These are phyloP conservation scores for Penicillium sp. DNA, from an alignment of 2,329 filamentous ascomycete species.

Conservation along the genomic window DNA sequence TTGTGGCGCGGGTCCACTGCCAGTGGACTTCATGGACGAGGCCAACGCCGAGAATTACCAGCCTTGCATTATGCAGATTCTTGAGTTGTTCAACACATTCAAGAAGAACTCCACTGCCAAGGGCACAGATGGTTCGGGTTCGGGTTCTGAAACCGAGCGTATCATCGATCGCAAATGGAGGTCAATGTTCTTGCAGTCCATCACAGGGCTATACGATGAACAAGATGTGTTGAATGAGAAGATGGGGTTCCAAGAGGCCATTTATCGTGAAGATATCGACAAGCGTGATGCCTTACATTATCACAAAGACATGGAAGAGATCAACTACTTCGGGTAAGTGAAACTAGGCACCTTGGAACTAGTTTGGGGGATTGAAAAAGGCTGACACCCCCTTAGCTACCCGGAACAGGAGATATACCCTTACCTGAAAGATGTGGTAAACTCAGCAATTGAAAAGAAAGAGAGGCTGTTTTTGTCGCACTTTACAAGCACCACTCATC, in stretches of 20 bases:
- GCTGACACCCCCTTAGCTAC: not conserved
- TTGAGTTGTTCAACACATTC: constrained; percentile 33
- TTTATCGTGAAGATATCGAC: constrained; percentile 33
- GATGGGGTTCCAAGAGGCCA: constrained; percentile 37
- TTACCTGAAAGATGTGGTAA: constrained; percentile 33
- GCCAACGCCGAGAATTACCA: constrained; percentile 31
- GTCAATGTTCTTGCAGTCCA: constrained; percentile 33
- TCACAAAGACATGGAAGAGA: constrained; percentile 28
- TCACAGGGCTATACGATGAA: constrained; percentile 33
- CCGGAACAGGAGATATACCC: constrained; percentile 25
- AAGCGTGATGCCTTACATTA: constrained; percentile 34
- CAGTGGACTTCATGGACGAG: constrained; percentile 34
- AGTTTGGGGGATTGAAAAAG: not conserved
- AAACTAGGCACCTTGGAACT: not conserved
- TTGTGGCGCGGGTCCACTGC: constrained; percentile 32
- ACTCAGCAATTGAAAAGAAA: constrained; percentile 25
- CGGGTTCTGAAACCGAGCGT: not conserved
- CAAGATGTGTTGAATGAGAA: constrained; percentile 31
- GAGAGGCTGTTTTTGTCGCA: constrained; percentile 34
- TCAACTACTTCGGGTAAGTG: constrained; percentile 48
- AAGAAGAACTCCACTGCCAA: constrained; percentile 8
- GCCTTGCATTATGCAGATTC: constrained; percentile 34
- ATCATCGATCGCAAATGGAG: constrained; percentile 31
- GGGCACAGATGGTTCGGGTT: no score
- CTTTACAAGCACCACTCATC: constrained; percentile 41